Evolutionary conservation across 2,329 filamentous ascomycete species (phyloP).

Genomic region (Penicillium sumatraense): DNA sequence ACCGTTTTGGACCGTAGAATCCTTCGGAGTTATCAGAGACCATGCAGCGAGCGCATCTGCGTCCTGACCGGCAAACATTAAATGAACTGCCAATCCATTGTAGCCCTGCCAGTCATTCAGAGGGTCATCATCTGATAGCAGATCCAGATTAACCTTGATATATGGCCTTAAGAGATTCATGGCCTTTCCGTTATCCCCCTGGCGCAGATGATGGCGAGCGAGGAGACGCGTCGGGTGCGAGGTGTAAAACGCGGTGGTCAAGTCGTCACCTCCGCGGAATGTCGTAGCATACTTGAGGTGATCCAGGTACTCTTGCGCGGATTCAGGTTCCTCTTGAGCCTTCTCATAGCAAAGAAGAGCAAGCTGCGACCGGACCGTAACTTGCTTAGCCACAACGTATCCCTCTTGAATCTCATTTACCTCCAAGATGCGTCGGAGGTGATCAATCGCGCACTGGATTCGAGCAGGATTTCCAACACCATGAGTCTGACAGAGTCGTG

Average conservation of each 20-base stretch:
- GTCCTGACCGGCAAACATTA: conserved; percentile 29
- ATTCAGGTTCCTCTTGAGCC: background rate
- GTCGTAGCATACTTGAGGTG: conserved; percentile 12
- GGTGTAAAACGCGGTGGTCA: background rate
- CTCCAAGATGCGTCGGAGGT: conserved; percentile 14
- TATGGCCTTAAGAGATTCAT: conserved; percentile 18
- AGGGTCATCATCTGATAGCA: conserved; percentile 34
- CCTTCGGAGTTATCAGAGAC: conserved; percentile 27
- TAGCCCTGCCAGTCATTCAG: conserved; percentile 33
- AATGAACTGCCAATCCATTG: conserved; percentile 17
- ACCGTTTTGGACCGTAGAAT: background rate
- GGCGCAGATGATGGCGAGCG: conserved; percentile 10
- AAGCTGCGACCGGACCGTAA: background rate
- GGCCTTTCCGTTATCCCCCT: conserved; percentile 21
- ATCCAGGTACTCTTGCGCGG: conserved; percentile 4
- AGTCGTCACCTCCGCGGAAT: background rate
- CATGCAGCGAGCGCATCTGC: conserved; percentile 32
- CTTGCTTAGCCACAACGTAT: background rate
- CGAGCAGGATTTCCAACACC: conserved; percentile 1
- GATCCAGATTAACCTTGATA: conserved; percentile 29
- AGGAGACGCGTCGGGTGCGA: background rate
- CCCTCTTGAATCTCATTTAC: background rate
- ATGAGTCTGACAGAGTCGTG: conserved; percentile 11
- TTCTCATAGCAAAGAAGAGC: conserved; percentile 14
- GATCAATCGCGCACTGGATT: conserved; percentile 8